Conservation (phyloP, 202 grass and related monocot genomes). For the Elaeis oleifera region DNA sequence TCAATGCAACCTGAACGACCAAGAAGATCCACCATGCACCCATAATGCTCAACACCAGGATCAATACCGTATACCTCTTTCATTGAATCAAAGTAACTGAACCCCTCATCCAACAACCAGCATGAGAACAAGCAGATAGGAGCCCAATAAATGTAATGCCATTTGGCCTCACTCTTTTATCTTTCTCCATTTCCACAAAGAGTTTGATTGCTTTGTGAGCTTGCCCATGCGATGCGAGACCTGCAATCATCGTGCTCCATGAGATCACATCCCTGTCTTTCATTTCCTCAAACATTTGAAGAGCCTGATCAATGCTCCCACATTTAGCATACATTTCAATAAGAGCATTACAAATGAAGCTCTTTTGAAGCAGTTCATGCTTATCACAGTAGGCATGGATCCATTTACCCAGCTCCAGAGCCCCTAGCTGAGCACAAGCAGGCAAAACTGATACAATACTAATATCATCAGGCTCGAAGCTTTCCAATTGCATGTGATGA, state of each 20-base stretch:
- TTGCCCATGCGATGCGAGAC: constrained; percentile 48
- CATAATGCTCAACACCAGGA: constrained; percentile 57
- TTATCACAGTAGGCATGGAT: constrained; percentile 57
- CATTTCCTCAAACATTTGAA: constrained; percentile 38
- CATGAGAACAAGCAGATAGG: constrained; percentile 24
- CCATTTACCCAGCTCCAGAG: constrained; percentile 73
- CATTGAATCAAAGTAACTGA: constrained; percentile 41
- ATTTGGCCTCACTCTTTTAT: constrained; percentile 20
- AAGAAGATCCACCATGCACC: constrained; percentile 62
- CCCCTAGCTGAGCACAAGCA: constrained; percentile 56
- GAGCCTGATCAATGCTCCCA: constrained; percentile 42
- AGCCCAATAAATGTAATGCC: constrained; percentile 21
- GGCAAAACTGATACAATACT: constrained; percentile 59
- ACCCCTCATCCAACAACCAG: constrained; percentile 20
- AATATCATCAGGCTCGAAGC: constrained; percentile 54
- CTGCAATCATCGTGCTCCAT: constrained; percentile 24
- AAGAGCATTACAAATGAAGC: constrained; percentile 43
- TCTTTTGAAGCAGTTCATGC: constrained; percentile 35
- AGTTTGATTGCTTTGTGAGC: constrained; percentile 39
- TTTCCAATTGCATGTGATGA: constrained; percentile 56
- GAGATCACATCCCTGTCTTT: constrained; percentile 25
- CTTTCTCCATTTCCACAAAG: constrained; percentile 42
- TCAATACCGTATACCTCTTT: constrained; percentile 26
- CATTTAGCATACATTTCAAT: constrained; percentile 68
- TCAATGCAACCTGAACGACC: constrained; percentile 37